phyloP scores from a whole-genome alignment of 768 basidiomycete species.

The Lactarius hatsudake region DNA sequence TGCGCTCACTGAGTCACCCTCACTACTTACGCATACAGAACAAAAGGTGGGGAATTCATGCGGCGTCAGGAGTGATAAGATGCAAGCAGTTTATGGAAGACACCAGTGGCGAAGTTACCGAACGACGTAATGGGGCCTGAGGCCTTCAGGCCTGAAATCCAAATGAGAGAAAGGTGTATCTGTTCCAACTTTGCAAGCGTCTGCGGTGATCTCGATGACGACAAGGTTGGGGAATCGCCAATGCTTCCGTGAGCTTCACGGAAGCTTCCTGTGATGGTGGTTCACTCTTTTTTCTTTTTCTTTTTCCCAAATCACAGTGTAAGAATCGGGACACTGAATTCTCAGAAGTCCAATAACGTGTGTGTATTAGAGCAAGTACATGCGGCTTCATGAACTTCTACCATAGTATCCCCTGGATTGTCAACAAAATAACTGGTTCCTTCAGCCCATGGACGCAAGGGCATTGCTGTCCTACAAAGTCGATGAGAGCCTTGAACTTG shows the following conservation, averaged over 20 bases:
- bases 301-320: background rate
- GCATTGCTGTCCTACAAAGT: conserved; percentile 9
- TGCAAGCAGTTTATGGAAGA: background rate
- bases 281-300: background rate
- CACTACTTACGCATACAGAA: too few species aligned
- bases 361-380: background rate
- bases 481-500: conserved; percentile 9
- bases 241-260: too few species aligned
- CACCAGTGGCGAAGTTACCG: background rate
- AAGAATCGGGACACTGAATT: too few species aligned
- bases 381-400: background rate
- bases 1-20: too few species aligned
- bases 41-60: too few species aligned
- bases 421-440: background rate
- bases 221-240: background rate
- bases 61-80: background rate
- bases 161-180: background rate
- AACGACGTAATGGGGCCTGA: too few species aligned
- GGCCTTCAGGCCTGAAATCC: too few species aligned
- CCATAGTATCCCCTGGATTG: background rate
- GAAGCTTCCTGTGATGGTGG: background rate
- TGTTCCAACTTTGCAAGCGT: background rate
- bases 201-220: background rate
- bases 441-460: background rate
- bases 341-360: too few species aligned